These are phyloP conservation scores for Ceratopteris richardii DNA, from an alignment of 75 land plant genomes.

Conservation along the genomic window DNA sequence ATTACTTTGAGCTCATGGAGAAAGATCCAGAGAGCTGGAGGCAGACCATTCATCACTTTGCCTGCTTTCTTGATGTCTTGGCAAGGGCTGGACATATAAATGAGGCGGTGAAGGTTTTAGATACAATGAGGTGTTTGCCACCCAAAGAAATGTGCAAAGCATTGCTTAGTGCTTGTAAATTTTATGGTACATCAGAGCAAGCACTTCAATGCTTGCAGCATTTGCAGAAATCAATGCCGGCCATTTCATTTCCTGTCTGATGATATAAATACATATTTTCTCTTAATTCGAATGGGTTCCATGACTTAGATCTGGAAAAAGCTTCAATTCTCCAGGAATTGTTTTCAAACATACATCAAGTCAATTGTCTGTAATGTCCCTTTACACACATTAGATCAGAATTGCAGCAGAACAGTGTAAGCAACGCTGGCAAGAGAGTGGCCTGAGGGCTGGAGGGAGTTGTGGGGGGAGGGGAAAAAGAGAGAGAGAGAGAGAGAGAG, in stretches of 20 bases:
- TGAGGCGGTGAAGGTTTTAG: conserved; percentile 39
- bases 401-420: too few relatives aligned
- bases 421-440: too few relatives aligned
- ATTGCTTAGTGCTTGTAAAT: conserved; percentile 47
- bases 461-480: too few relatives aligned
- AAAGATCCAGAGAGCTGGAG: not conserved
- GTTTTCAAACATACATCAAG: too few relatives aligned
- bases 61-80: conserved; percentile 64
- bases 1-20: not conserved
- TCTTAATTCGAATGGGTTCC: too few relatives aligned
- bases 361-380: too few relatives aligned
- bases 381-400: too few relatives aligned
- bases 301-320: too few relatives aligned
- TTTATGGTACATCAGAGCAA: conserved; percentile 16
- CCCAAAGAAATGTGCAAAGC: conserved; percentile 47
- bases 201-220: conserved; percentile 10
- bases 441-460: too few relatives aligned
- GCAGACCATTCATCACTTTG: conserved; percentile 29
- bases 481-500: too few relatives aligned
- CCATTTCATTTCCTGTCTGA: not conserved
- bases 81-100: conserved; percentile 48
- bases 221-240: not conserved
- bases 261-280: too few relatives aligned
- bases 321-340: too few relatives aligned
- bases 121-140: conserved; percentile 44